These are phyloP conservation scores for Blastobotrys indianensis DNA, from an alignment of 1,139 yeast genomes.

Conservation along the genomic window DNA sequence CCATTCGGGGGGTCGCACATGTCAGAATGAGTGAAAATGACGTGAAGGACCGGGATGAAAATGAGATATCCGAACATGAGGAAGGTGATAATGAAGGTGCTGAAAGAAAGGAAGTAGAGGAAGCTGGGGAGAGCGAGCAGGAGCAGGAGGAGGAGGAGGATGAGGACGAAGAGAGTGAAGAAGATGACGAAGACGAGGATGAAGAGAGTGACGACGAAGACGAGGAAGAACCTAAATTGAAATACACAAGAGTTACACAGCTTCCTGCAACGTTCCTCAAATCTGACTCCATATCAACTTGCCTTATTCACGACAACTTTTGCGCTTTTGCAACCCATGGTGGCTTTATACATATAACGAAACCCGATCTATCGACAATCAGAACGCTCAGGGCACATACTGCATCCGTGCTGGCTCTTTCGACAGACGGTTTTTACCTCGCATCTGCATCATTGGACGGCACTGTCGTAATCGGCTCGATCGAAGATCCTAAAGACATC, in stretches of 20 bases:
- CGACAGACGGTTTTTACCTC: slow-evolving; percentile 66
- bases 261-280: slow-evolving; percentile 64
- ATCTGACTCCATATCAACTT: slow-evolving; percentile 72
- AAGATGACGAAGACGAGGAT: slow-evolving; percentile 7
- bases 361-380: slow-evolving; percentile 50
- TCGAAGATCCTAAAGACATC: slow-evolving; percentile 56
- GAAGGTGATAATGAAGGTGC: slow-evolving; percentile 7
- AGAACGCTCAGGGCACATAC: slow-evolving; percentile 79
- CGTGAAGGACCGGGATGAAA: background rate
- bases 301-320: slow-evolving; percentile 51
- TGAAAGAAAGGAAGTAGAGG: slow-evolving; percentile 7
- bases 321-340: slow-evolving; percentile 86
- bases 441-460: slow-evolving; percentile 95
- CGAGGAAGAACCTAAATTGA: slow-evolving; percentile 63
- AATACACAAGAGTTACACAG: slow-evolving; percentile 60
- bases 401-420: slow-evolving; percentile 66
- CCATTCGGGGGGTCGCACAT: background rate
- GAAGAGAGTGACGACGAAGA: slow-evolving; percentile 17
- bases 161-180: slow-evolving; percentile 9
- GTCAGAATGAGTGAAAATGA: background rate
- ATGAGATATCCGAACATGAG: slow-evolving; percentile 10
- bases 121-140: slow-evolving; percentile 10
- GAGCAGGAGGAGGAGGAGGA: slow-evolving; percentile 7
- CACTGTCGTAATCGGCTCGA: slow-evolving; percentile 74
- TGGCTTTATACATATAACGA: slow-evolving; percentile 68